Evolutionary conservation across 2,329 filamentous ascomycete genomes (phyloP), one percentile per base, ranked within the genome.

Genomic region (Dactylellina cionopaga): DNA sequence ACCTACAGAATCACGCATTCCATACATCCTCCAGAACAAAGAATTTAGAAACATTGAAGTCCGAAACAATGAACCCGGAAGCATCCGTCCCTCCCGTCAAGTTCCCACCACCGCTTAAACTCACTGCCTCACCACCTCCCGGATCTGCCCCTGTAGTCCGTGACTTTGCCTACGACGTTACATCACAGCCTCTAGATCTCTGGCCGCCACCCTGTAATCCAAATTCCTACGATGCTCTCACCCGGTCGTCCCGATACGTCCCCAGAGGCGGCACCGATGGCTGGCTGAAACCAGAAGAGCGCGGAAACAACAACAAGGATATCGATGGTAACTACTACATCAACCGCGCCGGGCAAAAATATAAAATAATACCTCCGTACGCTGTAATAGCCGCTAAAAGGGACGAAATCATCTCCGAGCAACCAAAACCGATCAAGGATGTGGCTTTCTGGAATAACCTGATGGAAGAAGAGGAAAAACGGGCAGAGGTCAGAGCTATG

Each of bases 401-500:
- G 43, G 37, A 44, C 24, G 31, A 24, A 11, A 22, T 54, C 15
- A 46, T 46, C 37, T 15, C 22, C 15, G 22, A 24, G 13, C 37
- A 55, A 29, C 41, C 55, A 19, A 2, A 17, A 2, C 24, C 25
- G 11, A 6, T 43, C 19, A 41, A 27, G 24, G 39, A 55, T n/a
- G 37, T 52, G 2, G 47, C 37, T 3, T 64, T 44, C 25, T 64
- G 59, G 59, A 27, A 15, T n/a, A 44, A 64, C 11, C 6, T 64
- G 5, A 54, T 64, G 46, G 59, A 64, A 37, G 17, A 46, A 9
- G 27, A 64, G 11, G 59, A 64, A 39, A 54, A 15, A 13, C 2
- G 13, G 25, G 59, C 47, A 2, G 46, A 64, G 25, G 49, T 46
- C 24, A 46, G 22, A 43, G 55, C 46, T 13, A 15, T 41, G 25